These are phyloP conservation scores for Coprinopsis marcescibilis DNA, from an alignment of 768 basidiomycete genomes.

Conservation along the genomic window DNA sequence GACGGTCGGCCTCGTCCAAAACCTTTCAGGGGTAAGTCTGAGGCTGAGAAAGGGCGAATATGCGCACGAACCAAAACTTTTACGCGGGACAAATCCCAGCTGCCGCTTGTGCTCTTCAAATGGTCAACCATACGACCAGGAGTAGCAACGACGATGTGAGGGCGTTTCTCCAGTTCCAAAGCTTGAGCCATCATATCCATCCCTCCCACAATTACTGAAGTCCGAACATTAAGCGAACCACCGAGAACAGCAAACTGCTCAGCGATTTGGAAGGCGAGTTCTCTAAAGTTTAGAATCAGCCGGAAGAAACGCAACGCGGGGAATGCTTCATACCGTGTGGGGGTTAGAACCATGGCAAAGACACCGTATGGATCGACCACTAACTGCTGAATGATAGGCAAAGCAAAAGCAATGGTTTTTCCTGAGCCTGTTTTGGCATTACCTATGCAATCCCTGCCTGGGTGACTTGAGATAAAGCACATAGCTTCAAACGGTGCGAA, in stretches of 20 bases:
- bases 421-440: slow-evolving; percentile 98
- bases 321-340: slow-evolving; percentile 65
- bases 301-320: too few relatives aligned
- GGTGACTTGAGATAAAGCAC: background rate
- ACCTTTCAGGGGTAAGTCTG: slow-evolving; percentile 43
- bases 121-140: slow-evolving; percentile 94
- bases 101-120: slow-evolving; percentile 65
- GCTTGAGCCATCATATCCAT: slow-evolving; percentile 99
- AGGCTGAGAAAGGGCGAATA: background rate
- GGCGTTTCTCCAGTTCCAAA: slow-evolving; percentile 74
- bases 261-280: slow-evolving; percentile 94
- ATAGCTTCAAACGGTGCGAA: background rate
- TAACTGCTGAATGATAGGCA: slow-evolving; percentile 89
- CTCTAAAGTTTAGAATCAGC: too few relatives aligned
- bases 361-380: slow-evolving; percentile 91
- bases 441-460: slow-evolving; percentile 94
- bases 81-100: slow-evolving; percentile 82
- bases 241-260: slow-evolving; percentile 95
- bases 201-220: slow-evolving; percentile 89
- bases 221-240: slow-evolving; percentile 70
- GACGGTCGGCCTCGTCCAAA: slow-evolving; percentile 92
- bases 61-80: slow-evolving; percentile 74
- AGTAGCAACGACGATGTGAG: slow-evolving; percentile 93
- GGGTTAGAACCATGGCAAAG: slow-evolving; percentile 89
- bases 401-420: slow-evolving; percentile 95